Evolutionary conservation across 306 rosid genomes (phyloP), one percentile per base, ranked within the genome.

Genomic region (Casuarina cunninghamiana): DNA sequence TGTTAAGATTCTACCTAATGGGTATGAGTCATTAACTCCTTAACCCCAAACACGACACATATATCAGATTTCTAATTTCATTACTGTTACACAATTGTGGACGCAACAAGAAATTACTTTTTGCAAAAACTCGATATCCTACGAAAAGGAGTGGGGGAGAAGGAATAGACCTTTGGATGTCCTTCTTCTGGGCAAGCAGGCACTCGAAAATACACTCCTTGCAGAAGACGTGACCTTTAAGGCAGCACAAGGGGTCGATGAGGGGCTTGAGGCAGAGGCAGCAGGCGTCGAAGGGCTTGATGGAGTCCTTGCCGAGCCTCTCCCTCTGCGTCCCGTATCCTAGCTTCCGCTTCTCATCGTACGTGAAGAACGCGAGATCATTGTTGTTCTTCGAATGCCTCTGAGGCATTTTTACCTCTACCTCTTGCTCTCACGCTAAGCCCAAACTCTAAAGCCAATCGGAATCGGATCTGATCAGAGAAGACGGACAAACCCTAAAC

Each of bases 381-480:
- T 95, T 93, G 91, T 95, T 95, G 87, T 95, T 95, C 88, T 95
- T 95, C 63, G 99, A 95, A 85, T 95, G 99, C 77, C 99, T 87
- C 89, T 95, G 99, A 74, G 97, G 98, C 99, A 95, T 95, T 26
- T 58, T 54, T n/a, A 16, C 60, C 44, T 75, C 44, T 51, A 43
- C 32, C 71, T 53, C 21, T 75, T 44, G 43, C 49, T 39, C 70
- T 53, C 21, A 37, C 7, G 2, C 0, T 42, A 70, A 67, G 12
- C 3, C 35, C 10, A 35, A 58, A 58, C 35, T 1, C 6, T 32
- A 58, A 19, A 0, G 32, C 32, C 32, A 26, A 35, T 35, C 10
- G 68, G 43, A 35, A 3, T 62, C 16, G 3, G 21, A 37, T 10
- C 15, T 1, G 8, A 9, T 6, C 2, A 10, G 3, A 16, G 12